phyloP scores from a whole-genome alignment of 2,329 filamentous ascomycete genomes.

The Aphanoascus verrucosus region DNA sequence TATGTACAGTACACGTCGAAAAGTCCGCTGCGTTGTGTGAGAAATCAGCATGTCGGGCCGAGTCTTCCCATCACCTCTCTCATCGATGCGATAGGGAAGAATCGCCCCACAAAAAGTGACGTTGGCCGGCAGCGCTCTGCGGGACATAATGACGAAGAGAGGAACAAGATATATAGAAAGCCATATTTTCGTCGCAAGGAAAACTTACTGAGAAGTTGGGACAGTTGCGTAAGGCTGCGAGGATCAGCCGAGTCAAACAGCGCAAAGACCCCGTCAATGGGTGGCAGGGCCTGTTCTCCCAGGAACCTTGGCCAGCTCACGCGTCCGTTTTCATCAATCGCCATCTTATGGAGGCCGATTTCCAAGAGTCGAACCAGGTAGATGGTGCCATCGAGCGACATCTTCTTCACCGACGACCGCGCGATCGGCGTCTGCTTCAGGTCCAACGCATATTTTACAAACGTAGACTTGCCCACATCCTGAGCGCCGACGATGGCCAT shows the following conservation, averaged over 20 bases:
- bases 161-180: slow-evolving; percentile 6
- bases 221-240: slow-evolving; percentile 62
- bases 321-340: slow-evolving; percentile 38
- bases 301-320: slow-evolving; percentile 43
- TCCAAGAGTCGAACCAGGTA: slow-evolving; percentile 51
- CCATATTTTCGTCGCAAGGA: background rate
- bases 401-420: slow-evolving; percentile 40
- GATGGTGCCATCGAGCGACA: slow-evolving; percentile 45
- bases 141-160: slow-evolving; percentile 9
- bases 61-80: no score
- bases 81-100: no score
- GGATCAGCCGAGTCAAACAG: slow-evolving; percentile 79
- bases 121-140: background rate
- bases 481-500: slow-evolving; percentile 47
- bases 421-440: slow-evolving; percentile 38
- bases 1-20: no score
- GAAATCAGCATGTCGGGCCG: no score
- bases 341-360: slow-evolving; percentile 43
- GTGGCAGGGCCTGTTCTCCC: slow-evolving; percentile 59
- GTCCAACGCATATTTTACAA: slow-evolving; percentile 48
- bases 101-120: no score
- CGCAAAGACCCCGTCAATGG: slow-evolving; percentile 71
- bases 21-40: no score
- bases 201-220: slow-evolving; percentile 70
- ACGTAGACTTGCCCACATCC: slow-evolving; percentile 49